Base-by-base conservation (phyloP, 495 filamentous ascomycete genomes). In the Penicillium malachiteum region DNA sequence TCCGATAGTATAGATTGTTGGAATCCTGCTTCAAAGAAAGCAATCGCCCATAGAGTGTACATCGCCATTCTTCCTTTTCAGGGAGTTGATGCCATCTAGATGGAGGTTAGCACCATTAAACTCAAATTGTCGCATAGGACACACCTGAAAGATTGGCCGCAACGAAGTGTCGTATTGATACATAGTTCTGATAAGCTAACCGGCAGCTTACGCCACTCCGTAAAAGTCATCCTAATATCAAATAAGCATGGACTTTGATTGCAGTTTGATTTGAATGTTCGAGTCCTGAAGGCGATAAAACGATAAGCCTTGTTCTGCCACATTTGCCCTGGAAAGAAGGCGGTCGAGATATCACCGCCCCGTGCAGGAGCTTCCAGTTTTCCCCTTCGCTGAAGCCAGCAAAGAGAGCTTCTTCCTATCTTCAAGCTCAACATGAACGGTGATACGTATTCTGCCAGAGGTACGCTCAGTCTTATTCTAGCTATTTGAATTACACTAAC, bases 121-220 rank as follows among this genome's bases (percentile, higher is more conserved):
- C 18, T 33, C 7, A 14, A 39, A 12, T 5, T 0, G 60, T 59
- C 46, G 64, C 16, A 13, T 5, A 7, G 5, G 14, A 54, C 42
- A n/a, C 5, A 87, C 85, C 85, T 79, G 66, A 96, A 97, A 3
- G 91, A 92, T 65, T 97, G 92, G 16, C 92, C 92, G 67, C 91
- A 96, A 48, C 91, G 85, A 13, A 97, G 76, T 0, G 91, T 95
- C 0, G 92, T 97, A 63, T 95, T 88, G 52, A 97, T 88, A 58
- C 90, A 96, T 31, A 97, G 81, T 67, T 97, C 92, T 30, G 82
- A 78, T 26, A 95, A 74, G 57, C 80, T 88, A 42, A 96, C 73
- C 37, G 92, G 89, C 52, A 96, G 78, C 73, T 88, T 91, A 43
- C 81, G 81, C 91, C 92, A 96, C 59, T 89, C 87, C 17, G 82